Base-by-base conservation (phyloP, 257 asterid species). In the Nicotiana paniculata region DNA sequence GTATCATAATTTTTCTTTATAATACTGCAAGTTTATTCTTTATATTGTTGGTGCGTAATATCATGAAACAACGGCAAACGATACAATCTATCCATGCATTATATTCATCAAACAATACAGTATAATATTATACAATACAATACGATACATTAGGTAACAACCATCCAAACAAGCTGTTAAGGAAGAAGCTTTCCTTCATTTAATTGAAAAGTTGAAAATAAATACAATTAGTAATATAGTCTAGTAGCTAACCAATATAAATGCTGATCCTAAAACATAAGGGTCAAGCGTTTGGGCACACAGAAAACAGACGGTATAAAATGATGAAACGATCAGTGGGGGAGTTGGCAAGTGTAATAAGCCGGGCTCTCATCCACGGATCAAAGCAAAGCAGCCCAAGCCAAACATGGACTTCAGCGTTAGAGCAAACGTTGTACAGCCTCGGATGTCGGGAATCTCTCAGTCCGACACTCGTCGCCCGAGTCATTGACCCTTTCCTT, bases 401-500 rank as follows among this genome's bases (percentile, higher is more conserved):
- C 37, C 87, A 86, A 63, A 59, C 87, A 84, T 95, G 99, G 99
- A 84, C 89, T 21, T 94, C 99, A 32, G 82, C 90, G 9, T 87
- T 92, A 48, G 99, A 95, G 80, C 95, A 91, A 80, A 88, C 95
- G 32, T 90, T 95, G 78, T 93, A 95, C 92, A 88, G 79, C 7
- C 90, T 91, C 68, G 84, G 92, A 59, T 91, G 97, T 85, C 96
- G 97, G 46, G 86, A 90, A 82, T 90, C 94, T 28, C 89, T 92
- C 65, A 91, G 84, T 70, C 93, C 98, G 10, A 17, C 87, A 32
- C 90, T 91, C 21, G 98, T 95, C 43, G 91, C 98, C 77, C 84
- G 89, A 43, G 97, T 93, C 77, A 92, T 95, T 89, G 97, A 95
- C 81, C 97, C 98, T 0, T 89, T 84, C 87, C 98, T 95, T 85